Percentiles rank a stretch among this genome's conserved stretches.
These are phyloP conservation scores for Geotrichum klebahnii DNA, from an alignment of 1,139 yeast genomes.

Conservation along the genomic window DNA sequence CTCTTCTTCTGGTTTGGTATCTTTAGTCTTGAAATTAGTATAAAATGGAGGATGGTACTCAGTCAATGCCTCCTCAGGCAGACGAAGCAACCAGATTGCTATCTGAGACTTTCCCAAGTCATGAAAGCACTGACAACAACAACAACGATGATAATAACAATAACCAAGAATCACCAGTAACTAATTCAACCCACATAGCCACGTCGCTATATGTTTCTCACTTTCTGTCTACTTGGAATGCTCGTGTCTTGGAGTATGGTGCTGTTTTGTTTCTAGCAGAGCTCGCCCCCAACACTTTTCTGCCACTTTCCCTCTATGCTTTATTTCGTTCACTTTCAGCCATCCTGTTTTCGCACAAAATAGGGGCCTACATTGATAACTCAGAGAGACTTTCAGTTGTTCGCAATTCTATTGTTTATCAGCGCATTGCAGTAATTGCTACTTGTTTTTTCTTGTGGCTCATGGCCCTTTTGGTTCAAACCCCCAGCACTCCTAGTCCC, in stretches of 20 bases:
- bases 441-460: conserved; percentile 31
- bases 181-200: too few relatives aligned
- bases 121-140: too few relatives aligned
- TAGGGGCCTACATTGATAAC: conserved; percentile 34
- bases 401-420: conserved; percentile 36
- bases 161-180: too few relatives aligned
- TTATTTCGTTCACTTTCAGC: conserved; percentile 34
- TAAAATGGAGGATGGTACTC: too few relatives aligned
- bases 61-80: too few relatives aligned
- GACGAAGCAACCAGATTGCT: too few relatives aligned
- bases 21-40: too few relatives aligned
- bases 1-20: too few relatives aligned
- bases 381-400: conserved; percentile 34
- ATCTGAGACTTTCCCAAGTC: too few relatives aligned
- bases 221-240: conserved; percentile 39
- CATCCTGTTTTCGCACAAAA: conserved; percentile 32
- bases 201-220: conserved; percentile 35
- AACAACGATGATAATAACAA: too few relatives aligned
- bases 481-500: conserved; percentile 6
- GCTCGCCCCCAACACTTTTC: conserved; percentile 34
- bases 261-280: conserved; percentile 37
- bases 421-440: conserved; percentile 35
- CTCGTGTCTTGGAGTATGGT: conserved; percentile 40
- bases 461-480: conserved; percentile 25
- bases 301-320: conserved; percentile 39